These are phyloP conservation scores for Ophiostoma fasciatum DNA, from an alignment of 2,329 filamentous ascomycete genomes.

Conservation along the genomic window DNA sequence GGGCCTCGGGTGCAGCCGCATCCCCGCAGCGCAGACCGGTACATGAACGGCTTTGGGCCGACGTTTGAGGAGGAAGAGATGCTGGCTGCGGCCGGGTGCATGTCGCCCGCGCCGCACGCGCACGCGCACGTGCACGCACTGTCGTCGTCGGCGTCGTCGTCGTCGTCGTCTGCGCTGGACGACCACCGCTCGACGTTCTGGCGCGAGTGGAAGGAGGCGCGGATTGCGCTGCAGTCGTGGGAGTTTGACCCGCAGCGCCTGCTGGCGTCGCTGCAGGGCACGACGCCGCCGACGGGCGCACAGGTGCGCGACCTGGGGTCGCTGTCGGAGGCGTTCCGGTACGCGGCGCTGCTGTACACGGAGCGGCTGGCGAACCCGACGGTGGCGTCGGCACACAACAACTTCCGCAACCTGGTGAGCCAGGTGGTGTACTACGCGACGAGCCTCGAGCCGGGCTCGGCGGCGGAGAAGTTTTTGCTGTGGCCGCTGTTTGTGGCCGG, in stretches of 20 bases:
- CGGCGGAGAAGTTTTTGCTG: slow-evolving; percentile 74
- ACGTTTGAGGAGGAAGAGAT: slow-evolving; percentile 41
- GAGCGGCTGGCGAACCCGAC: slow-evolving; percentile 71
- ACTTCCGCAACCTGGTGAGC: slow-evolving; percentile 71
- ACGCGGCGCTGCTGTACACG: slow-evolving; percentile 76
- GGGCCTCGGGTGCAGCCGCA: slow-evolving; percentile 15
- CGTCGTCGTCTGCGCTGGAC: slow-evolving; percentile 32
- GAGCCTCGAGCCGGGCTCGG: slow-evolving; percentile 55
- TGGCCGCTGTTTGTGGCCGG: slow-evolving; percentile 90
- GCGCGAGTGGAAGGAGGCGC: slow-evolving; percentile 73
- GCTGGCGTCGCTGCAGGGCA: slow-evolving; percentile 22
- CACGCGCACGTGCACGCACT: no score
- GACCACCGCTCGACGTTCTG: slow-evolving; percentile 57
- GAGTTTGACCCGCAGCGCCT: slow-evolving; percentile 49
- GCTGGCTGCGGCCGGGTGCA: no score
- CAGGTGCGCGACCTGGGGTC: slow-evolving; percentile 64
- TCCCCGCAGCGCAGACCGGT: slow-evolving; percentile 32
- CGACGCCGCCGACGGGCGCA: slow-evolving; percentile 31
- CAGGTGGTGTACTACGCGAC: slow-evolving; percentile 74
- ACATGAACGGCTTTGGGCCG: slow-evolving; percentile 36
- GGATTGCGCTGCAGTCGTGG: slow-evolving; percentile 65
- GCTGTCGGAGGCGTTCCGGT: slow-evolving; percentile 81
- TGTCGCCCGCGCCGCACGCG: no score
- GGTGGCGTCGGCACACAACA: slow-evolving; percentile 55
- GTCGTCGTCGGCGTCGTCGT: slow-evolving; percentile 23